Conservation (phyloP, 805 yeast species). For the Metschnikowia anglica region DNA sequence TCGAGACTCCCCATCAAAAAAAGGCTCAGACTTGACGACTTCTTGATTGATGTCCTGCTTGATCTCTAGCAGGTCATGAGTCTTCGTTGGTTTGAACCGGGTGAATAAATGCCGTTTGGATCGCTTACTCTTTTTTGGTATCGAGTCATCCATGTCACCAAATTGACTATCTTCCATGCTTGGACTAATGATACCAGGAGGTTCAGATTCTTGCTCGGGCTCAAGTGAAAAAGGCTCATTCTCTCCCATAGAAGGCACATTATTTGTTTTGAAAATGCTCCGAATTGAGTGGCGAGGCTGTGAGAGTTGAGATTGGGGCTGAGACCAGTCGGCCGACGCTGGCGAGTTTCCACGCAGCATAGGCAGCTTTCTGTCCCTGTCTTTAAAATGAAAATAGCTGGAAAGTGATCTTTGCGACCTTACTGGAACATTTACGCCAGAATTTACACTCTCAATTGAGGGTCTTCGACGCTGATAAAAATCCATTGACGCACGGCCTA, state of each 20-base stretch:
- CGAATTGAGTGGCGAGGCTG: constrained; percentile 35
- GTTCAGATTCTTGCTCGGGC: background rate
- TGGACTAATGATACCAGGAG: background rate
- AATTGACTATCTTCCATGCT: background rate
- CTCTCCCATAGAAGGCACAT: background rate
- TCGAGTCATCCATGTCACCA: constrained; percentile 7
- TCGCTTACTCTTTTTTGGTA: constrained; percentile 30
- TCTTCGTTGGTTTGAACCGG: constrained; percentile 33
- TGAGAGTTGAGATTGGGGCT: constrained; percentile 3
- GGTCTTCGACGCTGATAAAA: constrained; percentile 29
- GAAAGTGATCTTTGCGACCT: constrained; percentile 28
- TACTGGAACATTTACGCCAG: constrained; percentile 16
- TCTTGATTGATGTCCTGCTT: constrained; percentile 2
- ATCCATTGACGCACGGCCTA: constrained; percentile 35
- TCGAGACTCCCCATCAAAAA: background rate
- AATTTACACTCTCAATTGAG: constrained; percentile 32
- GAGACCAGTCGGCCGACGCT: constrained; percentile 4
- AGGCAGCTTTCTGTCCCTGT: constrained; percentile 12
- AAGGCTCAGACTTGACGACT: background rate
- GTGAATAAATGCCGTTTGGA: constrained; percentile 39
- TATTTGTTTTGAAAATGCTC: constrained; percentile 31
- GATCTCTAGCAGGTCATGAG: constrained; percentile 6
- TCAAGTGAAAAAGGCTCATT: background rate
- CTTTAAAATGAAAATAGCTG: constrained; percentile 38
- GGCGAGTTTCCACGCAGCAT: constrained; percentile 8